Evolutionary conservation across 83 land plant genomes (phyloP).

Genomic region (Diphasiastrum complanatum): DNA sequence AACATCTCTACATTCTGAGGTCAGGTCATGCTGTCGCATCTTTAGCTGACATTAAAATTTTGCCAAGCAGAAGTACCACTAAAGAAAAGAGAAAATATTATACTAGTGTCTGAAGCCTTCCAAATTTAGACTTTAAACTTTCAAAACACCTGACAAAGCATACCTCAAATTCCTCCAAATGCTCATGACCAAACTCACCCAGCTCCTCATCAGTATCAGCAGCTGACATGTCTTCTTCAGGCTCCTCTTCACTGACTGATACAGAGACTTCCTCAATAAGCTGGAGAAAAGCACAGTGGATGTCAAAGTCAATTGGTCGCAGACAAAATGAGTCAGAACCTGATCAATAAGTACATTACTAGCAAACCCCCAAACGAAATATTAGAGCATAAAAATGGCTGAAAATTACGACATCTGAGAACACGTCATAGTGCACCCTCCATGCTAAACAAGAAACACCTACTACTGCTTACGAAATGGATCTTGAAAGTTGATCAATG

Average conservation of each 20-base stretch:
- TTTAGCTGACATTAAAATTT: neutral
- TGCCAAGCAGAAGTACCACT: neutral
- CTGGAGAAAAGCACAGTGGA: conserved; percentile 26
- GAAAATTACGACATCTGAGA: no score
- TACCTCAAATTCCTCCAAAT: conserved; percentile 56
- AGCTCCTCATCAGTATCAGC: conserved; percentile 66
- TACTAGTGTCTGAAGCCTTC: no score
- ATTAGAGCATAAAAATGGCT: no score
- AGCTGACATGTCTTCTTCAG: conserved; percentile 41
- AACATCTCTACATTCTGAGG: neutral
- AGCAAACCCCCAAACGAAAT: neutral
- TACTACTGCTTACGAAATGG: no score
- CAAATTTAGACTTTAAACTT: no score
- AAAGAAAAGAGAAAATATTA: no score
- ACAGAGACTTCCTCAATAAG: conserved; percentile 55
- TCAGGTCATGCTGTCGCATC: neutral
- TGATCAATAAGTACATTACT: neutral
- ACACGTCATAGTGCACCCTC: no score
- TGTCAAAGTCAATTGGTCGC: neutral
- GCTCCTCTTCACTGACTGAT: conserved; percentile 65
- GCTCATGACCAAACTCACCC: conserved; percentile 37
- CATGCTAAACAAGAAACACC: no score
- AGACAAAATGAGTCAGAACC: neutral
- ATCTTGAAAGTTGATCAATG: no score
- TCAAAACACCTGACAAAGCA: neutral